Conservation (phyloP, 257 asterid species). For the Osmanthus fragrans region DNA sequence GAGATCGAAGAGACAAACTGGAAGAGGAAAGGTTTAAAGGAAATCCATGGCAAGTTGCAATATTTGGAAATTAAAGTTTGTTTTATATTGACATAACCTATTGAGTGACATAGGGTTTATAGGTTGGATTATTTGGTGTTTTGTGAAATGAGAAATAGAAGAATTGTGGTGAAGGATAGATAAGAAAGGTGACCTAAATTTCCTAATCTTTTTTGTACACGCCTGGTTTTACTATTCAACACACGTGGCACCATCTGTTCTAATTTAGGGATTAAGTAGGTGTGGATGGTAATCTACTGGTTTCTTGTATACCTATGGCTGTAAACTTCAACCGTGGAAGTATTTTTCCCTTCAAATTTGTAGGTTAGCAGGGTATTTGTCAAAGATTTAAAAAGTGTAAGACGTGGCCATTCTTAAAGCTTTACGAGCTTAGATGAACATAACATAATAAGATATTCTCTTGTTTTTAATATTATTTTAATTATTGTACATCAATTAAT, state of each 20-base stretch:
- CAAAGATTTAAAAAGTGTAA: too few relatives aligned
- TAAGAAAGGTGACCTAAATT: slow-evolving; percentile 48
- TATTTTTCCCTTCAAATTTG: too few relatives aligned
- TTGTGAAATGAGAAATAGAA: slow-evolving; percentile 15
- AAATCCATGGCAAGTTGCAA: neutral
- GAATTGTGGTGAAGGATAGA: slow-evolving; percentile 31
- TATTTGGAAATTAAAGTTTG: neutral
- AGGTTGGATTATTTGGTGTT: slow-evolving; percentile 8
- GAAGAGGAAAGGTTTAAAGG: neutral
- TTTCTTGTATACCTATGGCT: neutral
- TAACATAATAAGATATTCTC: too few relatives aligned
- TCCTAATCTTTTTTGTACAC: slow-evolving; percentile 63
- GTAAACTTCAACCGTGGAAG: neutral
- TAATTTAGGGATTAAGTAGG: slow-evolving; percentile 29
- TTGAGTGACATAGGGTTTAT: slow-evolving; percentile 2
- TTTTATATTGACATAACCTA: neutral
- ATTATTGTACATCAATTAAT: too few relatives aligned
- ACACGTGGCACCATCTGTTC: slow-evolving; percentile 22
- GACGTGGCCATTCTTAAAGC: too few relatives aligned
- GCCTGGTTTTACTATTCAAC: slow-evolving; percentile 27
- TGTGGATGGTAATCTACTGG: slow-evolving; percentile 48
- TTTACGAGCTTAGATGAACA: too few relatives aligned
- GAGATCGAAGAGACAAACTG: neutral
- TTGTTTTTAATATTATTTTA: too few relatives aligned
- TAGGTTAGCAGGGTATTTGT: too few relatives aligned